Evolutionary conservation across 257 asterid genomes (phyloP), one percentile per base, ranked within the genome.

Genomic region (Capsicum rhomboideum): DNA sequence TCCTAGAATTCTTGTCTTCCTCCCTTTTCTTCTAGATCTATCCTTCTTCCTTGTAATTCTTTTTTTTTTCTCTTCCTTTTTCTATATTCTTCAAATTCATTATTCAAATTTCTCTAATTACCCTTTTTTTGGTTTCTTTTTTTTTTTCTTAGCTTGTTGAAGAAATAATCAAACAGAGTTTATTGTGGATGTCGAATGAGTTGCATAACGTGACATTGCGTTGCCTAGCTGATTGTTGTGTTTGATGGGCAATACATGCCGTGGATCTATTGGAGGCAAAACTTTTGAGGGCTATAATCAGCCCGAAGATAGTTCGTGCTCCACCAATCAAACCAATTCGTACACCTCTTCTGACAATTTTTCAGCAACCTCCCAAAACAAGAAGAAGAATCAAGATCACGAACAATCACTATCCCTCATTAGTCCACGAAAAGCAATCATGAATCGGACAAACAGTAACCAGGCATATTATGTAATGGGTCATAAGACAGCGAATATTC

Each of bases 161-260:
- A 0, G 37, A 34, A 40, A 40, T 40, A 40, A 40, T 6, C 44
- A 40, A 40, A 5, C 44, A 40, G 5, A 40, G 44, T 40, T 40
- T 0, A 2, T 40, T 40, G 50, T 68, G 50, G 40, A 68, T 68
- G 50, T 8, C 50, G 77, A 68, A 68, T 21, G 13, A 13, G n/a
- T 72, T 42, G 2, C 12, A 8, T 34, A 42, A 16, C 28, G n/a
- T 42, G 79, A 42, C 55, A 42, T 72, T 72, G 20, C 55, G n/a
- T n/a, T n/a, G n/a, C 3, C 2, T 54, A 71, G 79, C 54, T 71
- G 79, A 71, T 28, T 71, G 54, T 71, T 18, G 37, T 72, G 80
- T 49, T 75, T 77, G 63, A 77, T 77, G 82, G 64, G 82, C 82
- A 77, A 77, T 77, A 77, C 82, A 77, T 77, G 82, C 63, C 64